Percentiles rank a stretch among this genome's conserved stretches.
Conservation (phyloP, 768 basidiomycete genomes). For the Russula sp. region DNA sequence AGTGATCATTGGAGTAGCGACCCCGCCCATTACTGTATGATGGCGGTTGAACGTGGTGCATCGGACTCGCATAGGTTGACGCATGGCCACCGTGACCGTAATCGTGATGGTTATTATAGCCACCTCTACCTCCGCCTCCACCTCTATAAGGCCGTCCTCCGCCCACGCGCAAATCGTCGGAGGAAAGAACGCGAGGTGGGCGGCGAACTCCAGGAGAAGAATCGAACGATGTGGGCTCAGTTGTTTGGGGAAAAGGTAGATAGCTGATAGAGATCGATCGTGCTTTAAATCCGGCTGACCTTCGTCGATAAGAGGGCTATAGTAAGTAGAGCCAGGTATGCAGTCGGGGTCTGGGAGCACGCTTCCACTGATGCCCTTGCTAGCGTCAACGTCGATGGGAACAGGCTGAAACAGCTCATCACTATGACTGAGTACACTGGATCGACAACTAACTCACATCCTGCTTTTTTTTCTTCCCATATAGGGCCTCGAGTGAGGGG, state of each 20-base stretch:
- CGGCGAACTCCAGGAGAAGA: slow-evolving; percentile 67
- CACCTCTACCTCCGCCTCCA: slow-evolving; percentile 48
- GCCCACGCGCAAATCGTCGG: slow-evolving; percentile 69
- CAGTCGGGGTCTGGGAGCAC: slow-evolving; percentile 83
- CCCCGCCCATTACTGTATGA: slow-evolving; percentile 31
- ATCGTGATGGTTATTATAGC: slow-evolving; percentile 31
- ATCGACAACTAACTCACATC: slow-evolving; percentile 52
- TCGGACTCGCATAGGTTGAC: slow-evolving; percentile 16
- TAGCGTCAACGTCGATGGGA: slow-evolving; percentile 61
- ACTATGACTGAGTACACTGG: slow-evolving; percentile 1
- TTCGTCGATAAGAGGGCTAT: slow-evolving; percentile 60
- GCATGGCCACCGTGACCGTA: slow-evolving; percentile 16
- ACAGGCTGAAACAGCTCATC: slow-evolving; percentile 55
- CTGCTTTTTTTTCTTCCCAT: slow-evolving; percentile 80
- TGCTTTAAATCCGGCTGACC: slow-evolving; percentile 76
- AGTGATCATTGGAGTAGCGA: slow-evolving; percentile 31
- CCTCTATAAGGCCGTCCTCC: slow-evolving; percentile 40
- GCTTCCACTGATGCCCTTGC: slow-evolving; percentile 76
- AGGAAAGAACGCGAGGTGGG: slow-evolving; percentile 56
- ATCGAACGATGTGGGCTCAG: slow-evolving; percentile 79
- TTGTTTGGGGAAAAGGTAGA: slow-evolving; percentile 89
- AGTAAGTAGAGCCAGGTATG: slow-evolving; percentile 89
- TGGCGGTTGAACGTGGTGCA: slow-evolving; percentile 18
- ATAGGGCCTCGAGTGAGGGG: slow-evolving; percentile 82
- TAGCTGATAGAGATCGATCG: slow-evolving; percentile 82